Evolutionary conservation across 345 rosid genomes (phyloP), one percentile per base, ranked within the genome.

Genomic region (Mallotus nudiflorus): DNA sequence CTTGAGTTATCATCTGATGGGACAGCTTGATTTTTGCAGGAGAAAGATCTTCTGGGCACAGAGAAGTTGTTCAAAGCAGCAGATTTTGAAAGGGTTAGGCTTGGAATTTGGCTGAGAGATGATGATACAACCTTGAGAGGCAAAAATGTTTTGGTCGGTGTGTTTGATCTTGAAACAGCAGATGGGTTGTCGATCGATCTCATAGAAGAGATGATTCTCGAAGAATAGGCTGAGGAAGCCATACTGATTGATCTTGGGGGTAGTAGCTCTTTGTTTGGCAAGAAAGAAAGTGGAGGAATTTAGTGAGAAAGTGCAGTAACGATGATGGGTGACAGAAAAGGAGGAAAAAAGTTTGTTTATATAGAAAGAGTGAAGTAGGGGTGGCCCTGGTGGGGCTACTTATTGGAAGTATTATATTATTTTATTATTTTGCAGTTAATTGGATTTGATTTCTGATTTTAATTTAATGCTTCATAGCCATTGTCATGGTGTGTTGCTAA

Each of bases 11-110:
- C 76, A 77, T 69, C 82, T 22, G 80, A 46, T 3, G 81, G 50
- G n/a, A 19, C 20, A 37, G 85, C 78, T 65, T 81, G 84, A 71
- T 80, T 82, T 22, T 44, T 86, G 83, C 87, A 86, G 44, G 84
- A 54, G 84, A 83, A 82, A 54, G 84, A 77, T 68, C 81, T 70
- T 53, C 15, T 66, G 37, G 80, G 56, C 1, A 31, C 68, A 9
- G 71, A 48, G 44, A 73, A 49, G 61, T 9, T 66, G 57, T 12
- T 67, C 18, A 35, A 60, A 67, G 50, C 2, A 56, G 50, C 20
- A 20, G 20, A 20, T 28, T 37, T 66, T 2, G 74, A 19, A 7
- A 62, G 51, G n/a, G 18, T 8, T 39, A 51, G 24, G 10, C 25
- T 31, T 15, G 50, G 45, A 27, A 24, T 60, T 0, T 49, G 53